These are phyloP conservation scores for Magnaporthales sp. DNA, from an alignment of 2,329 filamentous ascomycete species.

Conservation along the genomic window DNA sequence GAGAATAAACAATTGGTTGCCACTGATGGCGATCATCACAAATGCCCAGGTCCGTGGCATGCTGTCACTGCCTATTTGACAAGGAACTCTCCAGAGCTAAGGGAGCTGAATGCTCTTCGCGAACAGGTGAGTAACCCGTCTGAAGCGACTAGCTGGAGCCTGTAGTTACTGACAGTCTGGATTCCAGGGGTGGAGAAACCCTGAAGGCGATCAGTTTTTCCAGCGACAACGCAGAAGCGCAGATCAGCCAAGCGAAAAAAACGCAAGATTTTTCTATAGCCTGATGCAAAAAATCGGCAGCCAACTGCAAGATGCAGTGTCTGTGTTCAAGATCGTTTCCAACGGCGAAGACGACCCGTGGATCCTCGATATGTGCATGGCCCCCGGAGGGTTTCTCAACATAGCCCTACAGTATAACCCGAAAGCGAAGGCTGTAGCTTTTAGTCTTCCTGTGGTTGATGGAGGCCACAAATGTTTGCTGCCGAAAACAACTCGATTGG, in stretches of 20 bases:
- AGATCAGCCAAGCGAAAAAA: conserved; percentile 15
- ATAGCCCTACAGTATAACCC: conserved; percentile 27
- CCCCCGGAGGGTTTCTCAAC: conserved; percentile 42
- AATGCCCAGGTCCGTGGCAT: neutral
- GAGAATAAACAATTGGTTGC: too few relatives aligned
- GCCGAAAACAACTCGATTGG: conserved; percentile 8
- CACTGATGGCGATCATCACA: too few relatives aligned
- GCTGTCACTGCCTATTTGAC: neutral
- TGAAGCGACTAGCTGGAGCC: neutral
- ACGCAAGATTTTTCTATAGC: conserved; percentile 22
- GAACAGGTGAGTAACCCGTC: neutral
- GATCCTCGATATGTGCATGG: conserved; percentile 47
- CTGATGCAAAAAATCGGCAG: conserved; percentile 34
- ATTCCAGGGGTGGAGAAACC: conserved; percentile 33
- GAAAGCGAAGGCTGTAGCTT: conserved; percentile 20
- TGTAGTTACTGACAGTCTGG: neutral
- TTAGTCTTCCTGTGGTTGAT: conserved; percentile 28
- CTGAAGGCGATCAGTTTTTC: conserved; percentile 33
- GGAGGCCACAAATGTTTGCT: conserved; percentile 33
- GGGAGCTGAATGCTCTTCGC: neutral
- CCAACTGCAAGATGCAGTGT: conserved; percentile 27
- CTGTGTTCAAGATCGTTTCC: conserved; percentile 18
- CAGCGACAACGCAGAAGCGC: conserved; percentile 25
- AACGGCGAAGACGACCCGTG: conserved; percentile 6
- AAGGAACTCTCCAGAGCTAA: neutral